Percentiles rank a stretch among this genome's conserved stretches.
phyloP scores from a whole-genome alignment of 352 stramenopile species.

The Pythium brachiatum region DNA sequence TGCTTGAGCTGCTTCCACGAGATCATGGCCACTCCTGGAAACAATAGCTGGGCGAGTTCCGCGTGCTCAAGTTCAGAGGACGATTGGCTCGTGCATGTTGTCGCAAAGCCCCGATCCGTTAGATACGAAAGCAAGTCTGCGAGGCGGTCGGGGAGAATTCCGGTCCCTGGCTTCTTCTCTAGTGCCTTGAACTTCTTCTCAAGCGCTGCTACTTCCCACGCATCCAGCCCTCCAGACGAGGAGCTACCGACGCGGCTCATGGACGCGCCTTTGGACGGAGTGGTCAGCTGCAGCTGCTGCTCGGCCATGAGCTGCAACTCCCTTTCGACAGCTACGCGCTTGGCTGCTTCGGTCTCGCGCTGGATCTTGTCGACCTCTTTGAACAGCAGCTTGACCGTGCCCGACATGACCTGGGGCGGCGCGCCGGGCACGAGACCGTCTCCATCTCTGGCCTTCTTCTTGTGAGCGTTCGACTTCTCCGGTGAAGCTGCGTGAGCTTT shows the following conservation, averaged over 20 bases:
- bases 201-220: slow-evolving; percentile 50
- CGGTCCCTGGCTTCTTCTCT: slow-evolving; percentile 28
- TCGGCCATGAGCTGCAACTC: slow-evolving; percentile 45
- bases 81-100: background rate
- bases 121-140: slow-evolving; percentile 9
- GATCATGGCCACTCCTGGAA: background rate
- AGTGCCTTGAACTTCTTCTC: slow-evolving; percentile 50
- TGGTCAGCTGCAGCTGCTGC: slow-evolving; percentile 29
- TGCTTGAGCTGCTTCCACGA: slow-evolving; percentile 16
- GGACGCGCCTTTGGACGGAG: slow-evolving; percentile 5
- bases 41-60: background rate
- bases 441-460: background rate
- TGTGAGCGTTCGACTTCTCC: background rate
- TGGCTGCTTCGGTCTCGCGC: slow-evolving; percentile 39
- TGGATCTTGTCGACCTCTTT: slow-evolving; percentile 54
- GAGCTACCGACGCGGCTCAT: slow-evolving; percentile 7
- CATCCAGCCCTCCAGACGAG: slow-evolving; percentile 24
- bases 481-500: background rate
- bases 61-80: background rate
- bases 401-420: slow-evolving; percentile 50
- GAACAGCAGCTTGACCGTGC: slow-evolving; percentile 71
- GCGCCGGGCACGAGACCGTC: slow-evolving; percentile 24
- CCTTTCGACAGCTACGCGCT: slow-evolving; percentile 27
- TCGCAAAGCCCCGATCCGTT: slow-evolving; percentile 13
- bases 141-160: slow-evolving; percentile 2